Percentiles rank a stretch among this genome's conserved stretches.
Evolutionary conservation across 306 rosid genomes (phyloP).

Genomic region (Oemleria cerasiformis): DNA sequence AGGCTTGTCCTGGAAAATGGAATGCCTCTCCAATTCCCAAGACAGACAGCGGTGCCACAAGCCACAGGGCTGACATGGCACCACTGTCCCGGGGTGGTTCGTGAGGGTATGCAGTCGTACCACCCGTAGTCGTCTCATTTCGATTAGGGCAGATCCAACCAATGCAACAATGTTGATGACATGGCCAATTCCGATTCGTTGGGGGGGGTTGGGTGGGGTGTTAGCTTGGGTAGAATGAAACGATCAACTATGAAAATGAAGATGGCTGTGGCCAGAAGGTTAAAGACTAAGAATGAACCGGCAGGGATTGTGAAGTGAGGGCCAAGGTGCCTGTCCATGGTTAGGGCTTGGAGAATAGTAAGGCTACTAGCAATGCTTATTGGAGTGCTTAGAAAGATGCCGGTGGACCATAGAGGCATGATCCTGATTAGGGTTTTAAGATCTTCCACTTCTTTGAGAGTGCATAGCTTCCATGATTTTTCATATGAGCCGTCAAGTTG

Average conservation of each 20-base stretch:
- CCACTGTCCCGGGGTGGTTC: constrained; percentile 11
- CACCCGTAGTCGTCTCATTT: constrained; percentile 18
- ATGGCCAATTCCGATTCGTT: constrained; percentile 27
- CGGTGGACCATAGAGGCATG: constrained; percentile 33
- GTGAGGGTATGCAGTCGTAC: background rate
- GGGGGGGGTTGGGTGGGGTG: no score
- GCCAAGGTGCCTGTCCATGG: constrained; percentile 31
- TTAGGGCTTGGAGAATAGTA: constrained; percentile 27
- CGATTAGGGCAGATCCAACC: constrained; percentile 25
- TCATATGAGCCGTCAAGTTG: constrained; percentile 8
- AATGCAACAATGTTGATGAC: constrained; percentile 8
- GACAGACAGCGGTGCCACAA: constrained; percentile 10
- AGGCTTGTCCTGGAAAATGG: constrained; percentile 23
- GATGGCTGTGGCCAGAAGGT: constrained; percentile 28
- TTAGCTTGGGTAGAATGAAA: constrained; percentile 4
- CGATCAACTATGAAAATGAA: constrained; percentile 27
- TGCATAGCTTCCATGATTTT: constrained; percentile 32
- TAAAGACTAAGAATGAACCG: constrained; percentile 19
- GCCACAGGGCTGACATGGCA: constrained; percentile 32
- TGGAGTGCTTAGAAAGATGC: constrained; percentile 22
- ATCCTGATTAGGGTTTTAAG: constrained; percentile 27
- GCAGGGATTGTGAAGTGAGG: constrained; percentile 27
- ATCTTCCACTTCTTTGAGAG: constrained; percentile 38
- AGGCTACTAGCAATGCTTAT: constrained; percentile 16
- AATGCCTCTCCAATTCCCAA: constrained; percentile 26